Evolutionary conservation across 805 yeast genomes (phyloP).

Genomic region (Tetrapisispora phaffii): DNA sequence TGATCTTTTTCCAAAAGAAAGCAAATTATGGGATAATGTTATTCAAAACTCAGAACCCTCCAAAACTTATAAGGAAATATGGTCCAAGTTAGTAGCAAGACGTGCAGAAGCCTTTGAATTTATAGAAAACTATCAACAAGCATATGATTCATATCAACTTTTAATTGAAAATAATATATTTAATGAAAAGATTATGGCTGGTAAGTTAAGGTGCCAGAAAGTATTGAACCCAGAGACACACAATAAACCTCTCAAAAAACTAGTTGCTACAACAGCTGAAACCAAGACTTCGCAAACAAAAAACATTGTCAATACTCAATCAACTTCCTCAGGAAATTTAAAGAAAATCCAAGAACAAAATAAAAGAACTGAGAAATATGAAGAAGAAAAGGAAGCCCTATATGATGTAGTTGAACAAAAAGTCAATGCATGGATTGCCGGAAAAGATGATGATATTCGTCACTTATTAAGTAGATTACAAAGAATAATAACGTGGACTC

Average conservation of each 20-base stretch:
- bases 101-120: conserved; percentile 81
- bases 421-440: conserved; percentile 54
- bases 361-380: conserved; percentile 36
- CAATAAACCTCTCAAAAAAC: conserved; percentile 11
- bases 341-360: conserved; percentile 42
- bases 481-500: conserved; percentile 55
- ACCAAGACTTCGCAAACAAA: not conserved
- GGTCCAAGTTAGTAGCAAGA: conserved; percentile 58
- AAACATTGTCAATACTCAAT: not conserved
- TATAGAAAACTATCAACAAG: conserved; percentile 56
- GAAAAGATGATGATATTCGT: conserved; percentile 74
- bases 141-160: conserved; percentile 50
- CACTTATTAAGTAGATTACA: conserved; percentile 64
- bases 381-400: conserved; percentile 48
- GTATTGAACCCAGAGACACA: conserved; percentile 43
- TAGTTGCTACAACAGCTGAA: not conserved
- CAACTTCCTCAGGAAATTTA: conserved; percentile 33
- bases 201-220: conserved; percentile 66
- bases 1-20: conserved; percentile 28
- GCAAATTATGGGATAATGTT: conserved; percentile 33
- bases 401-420: conserved; percentile 52
- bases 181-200: conserved; percentile 59
- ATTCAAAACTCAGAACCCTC: conserved; percentile 28
- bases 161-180: conserved; percentile 62
- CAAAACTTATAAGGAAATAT: conserved; percentile 44